A percentile compares a stretch with the other conserved stretches of the same genome.
These are phyloP conservation scores for Hyaloraphidium curvatum DNA, from an alignment of 192 early-diverging fungal species.

Conservation along the genomic window DNA sequence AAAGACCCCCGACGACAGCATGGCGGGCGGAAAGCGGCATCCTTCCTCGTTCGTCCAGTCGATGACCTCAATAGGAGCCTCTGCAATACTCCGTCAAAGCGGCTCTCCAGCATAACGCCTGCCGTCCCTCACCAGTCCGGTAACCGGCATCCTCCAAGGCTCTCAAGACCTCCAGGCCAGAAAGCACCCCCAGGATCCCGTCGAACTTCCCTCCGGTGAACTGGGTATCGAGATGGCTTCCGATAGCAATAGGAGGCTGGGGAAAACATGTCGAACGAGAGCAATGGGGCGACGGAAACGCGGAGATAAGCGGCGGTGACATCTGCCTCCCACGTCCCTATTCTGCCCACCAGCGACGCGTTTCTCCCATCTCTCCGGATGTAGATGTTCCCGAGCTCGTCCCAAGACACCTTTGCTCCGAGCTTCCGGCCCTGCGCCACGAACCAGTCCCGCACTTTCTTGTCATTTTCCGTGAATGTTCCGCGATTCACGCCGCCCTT, in stretches of 20 bases:
- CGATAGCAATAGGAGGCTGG: neutral
- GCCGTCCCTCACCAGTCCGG: neutral
- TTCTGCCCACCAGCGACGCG: too few relatives aligned
- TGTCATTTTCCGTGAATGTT: neutral
- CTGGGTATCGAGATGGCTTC: conserved; percentile 1
- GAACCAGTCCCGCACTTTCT: neutral
- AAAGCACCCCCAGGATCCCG: conserved; percentile 1
- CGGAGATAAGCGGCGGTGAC: too few relatives aligned
- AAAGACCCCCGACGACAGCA: neutral
- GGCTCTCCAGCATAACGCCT: neutral
- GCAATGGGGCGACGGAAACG: too few relatives aligned
- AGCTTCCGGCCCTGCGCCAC: neutral
- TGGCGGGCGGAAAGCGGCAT: conserved; percentile 1
- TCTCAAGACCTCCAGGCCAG: neutral
- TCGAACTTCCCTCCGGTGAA: conserved; percentile 3
- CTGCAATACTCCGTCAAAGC: neutral
- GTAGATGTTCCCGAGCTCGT: neutral
- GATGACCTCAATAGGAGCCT: neutral
- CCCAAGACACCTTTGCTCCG: neutral
- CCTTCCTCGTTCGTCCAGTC: neutral
- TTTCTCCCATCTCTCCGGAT: neutral
- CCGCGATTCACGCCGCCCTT: neutral
- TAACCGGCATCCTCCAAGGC: neutral
- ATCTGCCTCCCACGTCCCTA: too few relatives aligned
- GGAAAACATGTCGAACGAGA: too few relatives aligned